phyloP scores from a whole-genome alignment of 129 eudicot genomes.

The Scalesia atractyloides region DNA sequence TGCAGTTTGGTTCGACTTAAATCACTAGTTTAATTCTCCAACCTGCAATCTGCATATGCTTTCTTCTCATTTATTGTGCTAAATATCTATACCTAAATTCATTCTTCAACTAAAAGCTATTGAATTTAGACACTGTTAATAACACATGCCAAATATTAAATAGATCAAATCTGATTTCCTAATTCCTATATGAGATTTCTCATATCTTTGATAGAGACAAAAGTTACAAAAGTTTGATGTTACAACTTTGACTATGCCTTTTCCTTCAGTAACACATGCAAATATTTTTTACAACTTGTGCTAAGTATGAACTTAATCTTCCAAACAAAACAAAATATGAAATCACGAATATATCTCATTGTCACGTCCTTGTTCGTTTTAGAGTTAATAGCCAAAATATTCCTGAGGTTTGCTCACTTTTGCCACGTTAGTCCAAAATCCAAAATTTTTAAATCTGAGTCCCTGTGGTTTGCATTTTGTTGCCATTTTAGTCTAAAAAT shows the following conservation, averaged over 20 bases:
- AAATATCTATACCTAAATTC: no score
- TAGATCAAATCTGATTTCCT: neutral
- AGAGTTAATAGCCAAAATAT: no score
- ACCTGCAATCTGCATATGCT: no score
- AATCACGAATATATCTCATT: conserved; percentile 16
- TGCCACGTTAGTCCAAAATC: no score
- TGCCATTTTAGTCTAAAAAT: no score
- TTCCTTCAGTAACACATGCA: neutral
- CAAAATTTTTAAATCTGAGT: no score
- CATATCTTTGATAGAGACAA: conserved; percentile 7
- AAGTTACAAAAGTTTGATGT: conserved; percentile 7
- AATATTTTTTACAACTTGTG: neutral
- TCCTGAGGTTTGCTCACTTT: no score
- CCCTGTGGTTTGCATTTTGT: no score
- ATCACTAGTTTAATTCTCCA: no score
- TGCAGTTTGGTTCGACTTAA: no score
- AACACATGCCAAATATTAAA: neutral
- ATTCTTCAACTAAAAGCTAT: no score
- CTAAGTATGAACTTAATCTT: conserved; percentile 7
- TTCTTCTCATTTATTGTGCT: no score
- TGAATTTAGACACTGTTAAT: neutral
- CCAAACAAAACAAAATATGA: conserved; percentile 10
- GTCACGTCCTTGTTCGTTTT: conserved; percentile 29
- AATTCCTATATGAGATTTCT: conserved; percentile 15
- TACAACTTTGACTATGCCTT: conserved; percentile 21